Evolutionary conservation across 1,284 basidiomycete species (phyloP).

Genomic region (Chalciporus sp.): DNA sequence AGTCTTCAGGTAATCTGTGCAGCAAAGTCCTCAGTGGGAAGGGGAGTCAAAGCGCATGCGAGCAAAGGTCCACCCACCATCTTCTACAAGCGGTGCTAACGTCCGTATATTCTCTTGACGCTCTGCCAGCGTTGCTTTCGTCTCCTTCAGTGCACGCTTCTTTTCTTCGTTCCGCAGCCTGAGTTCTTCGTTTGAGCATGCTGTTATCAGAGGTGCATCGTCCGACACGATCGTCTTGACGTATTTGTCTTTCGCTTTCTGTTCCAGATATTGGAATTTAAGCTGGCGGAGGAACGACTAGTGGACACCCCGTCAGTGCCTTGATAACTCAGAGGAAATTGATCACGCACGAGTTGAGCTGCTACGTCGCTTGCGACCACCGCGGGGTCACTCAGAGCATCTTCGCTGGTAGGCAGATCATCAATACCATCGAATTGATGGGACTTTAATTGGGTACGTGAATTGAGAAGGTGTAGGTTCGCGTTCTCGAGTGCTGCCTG

Average conservation of each 20-base stretch:
- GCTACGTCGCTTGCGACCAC: constrained; percentile 34
- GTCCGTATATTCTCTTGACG: constrained; percentile 62
- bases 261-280: constrained; percentile 85
- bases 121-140: constrained; percentile 63
- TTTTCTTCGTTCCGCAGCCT: constrained; percentile 63
- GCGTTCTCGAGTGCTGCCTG: constrained; percentile 30
- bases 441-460: constrained; percentile 25
- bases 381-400: constrained; percentile 32
- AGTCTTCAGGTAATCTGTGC: constrained; percentile 59
- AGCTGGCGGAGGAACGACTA: constrained; percentile 80
- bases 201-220: constrained; percentile 73
- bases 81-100: constrained; percentile 65
- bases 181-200: constrained; percentile 72
- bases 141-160: constrained; percentile 65
- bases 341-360: constrained; percentile 27
- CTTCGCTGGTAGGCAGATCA: constrained; percentile 26
- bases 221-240: constrained; percentile 83
- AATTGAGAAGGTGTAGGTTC: constrained; percentile 26
- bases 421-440: constrained; percentile 34
- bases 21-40: neutral
- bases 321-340: neutral
- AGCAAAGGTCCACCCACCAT: constrained; percentile 46
- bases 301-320: constrained; percentile 2
- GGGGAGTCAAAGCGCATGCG: neutral
- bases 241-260: constrained; percentile 86